Conservation (phyloP, 352 stramenopile species). For the Phytophthora sansomeana region DNA sequence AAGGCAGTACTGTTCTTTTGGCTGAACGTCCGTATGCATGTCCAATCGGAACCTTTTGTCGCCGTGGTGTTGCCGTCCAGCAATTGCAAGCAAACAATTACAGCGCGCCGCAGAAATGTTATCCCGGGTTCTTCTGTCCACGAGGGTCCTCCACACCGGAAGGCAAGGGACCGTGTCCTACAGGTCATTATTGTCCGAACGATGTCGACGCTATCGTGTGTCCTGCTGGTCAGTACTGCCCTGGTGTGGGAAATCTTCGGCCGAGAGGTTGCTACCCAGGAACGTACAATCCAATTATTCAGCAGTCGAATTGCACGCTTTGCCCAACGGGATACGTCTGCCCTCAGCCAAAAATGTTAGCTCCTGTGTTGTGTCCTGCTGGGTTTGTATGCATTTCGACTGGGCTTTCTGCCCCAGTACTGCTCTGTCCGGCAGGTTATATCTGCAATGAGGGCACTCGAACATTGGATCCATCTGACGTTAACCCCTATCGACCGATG, state of each 20-base stretch:
- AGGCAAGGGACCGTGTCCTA: slow-evolving; percentile 94
- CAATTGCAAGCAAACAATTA: slow-evolving; percentile 88
- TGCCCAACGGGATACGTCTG: slow-evolving; percentile 96
- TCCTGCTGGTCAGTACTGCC: slow-evolving; percentile 94
- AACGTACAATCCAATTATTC: slow-evolving; percentile 89
- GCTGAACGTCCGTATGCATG: slow-evolving; percentile 95
- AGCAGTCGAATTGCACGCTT: slow-evolving; percentile 93
- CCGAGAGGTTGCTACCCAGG: slow-evolving; percentile 94
- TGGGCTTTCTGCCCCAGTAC: slow-evolving; percentile 89
- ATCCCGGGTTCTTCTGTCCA: slow-evolving; percentile 97
- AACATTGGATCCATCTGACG: slow-evolving; percentile 89
- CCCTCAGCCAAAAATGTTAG: slow-evolving; percentile 80
- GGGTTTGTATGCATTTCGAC: slow-evolving; percentile 96
- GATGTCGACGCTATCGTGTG: slow-evolving; percentile 92
- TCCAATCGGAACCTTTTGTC: slow-evolving; percentile 94
- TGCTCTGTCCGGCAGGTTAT: slow-evolving; percentile 96
- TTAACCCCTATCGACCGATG: slow-evolving; percentile 76
- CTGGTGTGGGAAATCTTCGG: slow-evolving; percentile 94
- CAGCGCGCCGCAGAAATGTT: slow-evolving; percentile 95
- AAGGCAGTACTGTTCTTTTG: slow-evolving; percentile 53
- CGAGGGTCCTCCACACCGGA: slow-evolving; percentile 92
- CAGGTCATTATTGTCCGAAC: slow-evolving; percentile 95
- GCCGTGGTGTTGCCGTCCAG: slow-evolving; percentile 79
- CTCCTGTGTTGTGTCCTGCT: slow-evolving; percentile 88
- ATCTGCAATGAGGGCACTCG: slow-evolving; percentile 94